Percentiles rank a stretch among this genome's conserved stretches.
These are phyloP conservation scores for Eucommia ulmoides DNA, from an alignment of 257 asterid genomes.

Conservation along the genomic window DNA sequence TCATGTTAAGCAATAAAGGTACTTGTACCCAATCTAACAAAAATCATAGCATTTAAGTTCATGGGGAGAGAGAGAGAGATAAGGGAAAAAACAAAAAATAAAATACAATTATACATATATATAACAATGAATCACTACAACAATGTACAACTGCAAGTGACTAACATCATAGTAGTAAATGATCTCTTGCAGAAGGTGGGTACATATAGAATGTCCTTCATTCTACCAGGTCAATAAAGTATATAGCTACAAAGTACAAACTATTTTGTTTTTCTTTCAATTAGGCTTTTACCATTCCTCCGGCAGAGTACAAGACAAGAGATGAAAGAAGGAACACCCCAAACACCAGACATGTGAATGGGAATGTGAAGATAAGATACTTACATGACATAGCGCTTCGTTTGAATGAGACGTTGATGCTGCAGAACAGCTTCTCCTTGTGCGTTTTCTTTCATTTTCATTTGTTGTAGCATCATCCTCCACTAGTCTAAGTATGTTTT, in stretches of 20 bases:
- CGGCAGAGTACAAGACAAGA: not conserved
- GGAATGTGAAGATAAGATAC: constrained; percentile 13
- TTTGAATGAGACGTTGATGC: constrained; percentile 39
- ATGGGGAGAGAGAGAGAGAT: too few species aligned
- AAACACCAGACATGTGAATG: not conserved
- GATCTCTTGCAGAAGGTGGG: not conserved
- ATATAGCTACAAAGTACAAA: too few species aligned
- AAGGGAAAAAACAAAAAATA: too few species aligned
- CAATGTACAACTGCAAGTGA: not conserved
- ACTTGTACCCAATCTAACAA: too few species aligned
- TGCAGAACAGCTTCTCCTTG: constrained; percentile 27
- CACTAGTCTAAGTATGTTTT: constrained; percentile 32
- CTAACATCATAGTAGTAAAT: too few species aligned
- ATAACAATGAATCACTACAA: not conserved
- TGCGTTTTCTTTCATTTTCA: constrained; percentile 25
- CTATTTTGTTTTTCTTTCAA: not conserved
- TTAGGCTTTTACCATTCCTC: not conserved
- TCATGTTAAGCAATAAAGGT: too few species aligned
- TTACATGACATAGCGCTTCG: constrained; percentile 54
- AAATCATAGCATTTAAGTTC: too few species aligned
- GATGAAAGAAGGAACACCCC: not conserved
- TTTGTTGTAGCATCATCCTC: constrained; percentile 22
- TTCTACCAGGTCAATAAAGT: not conserved
- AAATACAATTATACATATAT: not conserved
- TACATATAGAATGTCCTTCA: not conserved